phyloP scores from a whole-genome alignment of 2,329 filamentous ascomycete species.

The Clonostachys chloroleuca region DNA sequence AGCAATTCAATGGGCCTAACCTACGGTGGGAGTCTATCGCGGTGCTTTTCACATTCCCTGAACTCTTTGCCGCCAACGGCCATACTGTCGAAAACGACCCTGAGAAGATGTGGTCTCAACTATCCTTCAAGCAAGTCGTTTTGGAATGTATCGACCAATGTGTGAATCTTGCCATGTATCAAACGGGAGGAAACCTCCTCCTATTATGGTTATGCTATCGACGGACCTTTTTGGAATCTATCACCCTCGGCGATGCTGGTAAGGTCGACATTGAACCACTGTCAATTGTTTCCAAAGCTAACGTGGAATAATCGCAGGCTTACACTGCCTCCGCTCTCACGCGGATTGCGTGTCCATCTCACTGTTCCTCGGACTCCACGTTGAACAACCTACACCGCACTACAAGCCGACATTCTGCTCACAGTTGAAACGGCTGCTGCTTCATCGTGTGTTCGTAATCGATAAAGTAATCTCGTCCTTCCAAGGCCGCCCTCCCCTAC shows the following conservation, averaged over 20 bases:
- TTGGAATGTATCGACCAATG: not conserved
- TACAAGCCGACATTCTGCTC: conserved; percentile 18
- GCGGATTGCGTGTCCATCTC: conserved; percentile 21
- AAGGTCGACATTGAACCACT: not conserved
- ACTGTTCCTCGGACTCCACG: conserved; percentile 19
- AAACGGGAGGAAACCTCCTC: not conserved
- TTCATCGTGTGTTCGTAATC: conserved; percentile 28
- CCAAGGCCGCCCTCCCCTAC: conserved; percentile 47
- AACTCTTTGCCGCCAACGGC: not conserved
- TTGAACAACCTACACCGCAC: conserved; percentile 5
- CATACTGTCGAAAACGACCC: not conserved
- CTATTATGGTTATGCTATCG: not conserved
- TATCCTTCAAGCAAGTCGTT: not conserved
- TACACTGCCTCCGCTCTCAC: conserved; percentile 23
- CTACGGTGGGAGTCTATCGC: not conserved
- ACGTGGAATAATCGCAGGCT: conserved; percentile 7
- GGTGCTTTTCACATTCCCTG: not conserved
- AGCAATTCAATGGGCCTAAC: not conserved
- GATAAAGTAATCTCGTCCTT: conserved; percentile 49
- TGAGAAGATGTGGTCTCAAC: not conserved
- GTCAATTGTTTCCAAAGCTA: no score
- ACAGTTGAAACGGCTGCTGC: conserved; percentile 24
- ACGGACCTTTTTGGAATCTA: not conserved
- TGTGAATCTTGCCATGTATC: not conserved
- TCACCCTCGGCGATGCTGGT: not conserved